Evolutionary conservation across 345 rosid species (phyloP), one percentile per base, ranked within the genome.

Genomic region (Euphorbia tirucalli): DNA sequence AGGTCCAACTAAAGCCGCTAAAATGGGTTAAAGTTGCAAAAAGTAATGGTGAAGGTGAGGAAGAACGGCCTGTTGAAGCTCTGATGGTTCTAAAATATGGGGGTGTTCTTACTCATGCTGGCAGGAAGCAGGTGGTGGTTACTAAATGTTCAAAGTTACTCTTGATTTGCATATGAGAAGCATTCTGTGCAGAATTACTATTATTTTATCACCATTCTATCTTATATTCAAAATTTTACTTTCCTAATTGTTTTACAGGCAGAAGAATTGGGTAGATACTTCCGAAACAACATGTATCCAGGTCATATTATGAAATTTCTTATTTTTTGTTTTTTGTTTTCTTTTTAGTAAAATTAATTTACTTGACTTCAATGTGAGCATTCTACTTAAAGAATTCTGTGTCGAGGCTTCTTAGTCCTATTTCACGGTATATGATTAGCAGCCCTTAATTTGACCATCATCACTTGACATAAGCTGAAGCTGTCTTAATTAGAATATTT

Each of bases 51-150:
- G 99, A 96, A 74, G 99, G 92, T 32, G 98, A 93, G 79, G 95
- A 93, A 84, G 98, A 96, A 77, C 85, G 92, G 19, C 99, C 99
- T 27, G 87, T 87, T 70, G 99, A 96, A 82, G 99, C 99, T 71
- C 85, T 96, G 61, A 96, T 96, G 99, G 86, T 96, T 83, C 90
- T 96, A 79, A 96, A 96, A 73, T 96, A 96, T 80, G 99, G 99
- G 68, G 99, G 99, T 39, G 98, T 96, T 80, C 88, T 96, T 69
- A 96, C 99, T 11, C 99, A 96, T 93, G 99, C 99, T 72, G 99
- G 99, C 68, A 87, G 99, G 83, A 91, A 92, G 83, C 99, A 96
- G 97, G 99, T 92, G 59, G 70, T 58, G 56, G 4, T 56, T 70
- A 58, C 55, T 63, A 21, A 25, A 44, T 62, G 56, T 67, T 71